Base-by-base conservation (phyloP, 257 asterid species). In the Solanum pennellii region DNA sequence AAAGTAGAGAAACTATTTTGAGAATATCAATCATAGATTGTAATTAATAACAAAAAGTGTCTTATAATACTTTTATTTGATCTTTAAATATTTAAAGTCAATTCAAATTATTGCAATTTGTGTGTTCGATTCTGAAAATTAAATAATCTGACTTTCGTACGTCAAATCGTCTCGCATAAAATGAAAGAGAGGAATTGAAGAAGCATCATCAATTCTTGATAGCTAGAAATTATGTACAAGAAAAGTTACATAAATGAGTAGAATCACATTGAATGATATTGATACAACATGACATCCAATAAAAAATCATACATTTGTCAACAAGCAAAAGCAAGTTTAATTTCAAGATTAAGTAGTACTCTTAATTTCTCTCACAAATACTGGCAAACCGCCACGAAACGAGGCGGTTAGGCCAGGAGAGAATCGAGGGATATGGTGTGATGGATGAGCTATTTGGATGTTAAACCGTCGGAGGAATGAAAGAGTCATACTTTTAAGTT, bases 361-460 rank as follows among this genome's bases (percentile, higher is more conserved):
- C 73, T 27, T 79, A 29, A 16, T 86, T 88, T 80, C 87, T 44
- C 87, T 92, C 27, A 92, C 91, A 7, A 83, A 47, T 71, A 91
- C 93, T 9, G 83, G 89, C 16, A 95, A 77, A 59, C 98, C 98
- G 9, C 91, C 94, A 2, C 80, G 87, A 35, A 93, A 94, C 1
- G 97, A 93, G 47, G 98, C 94, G 0, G 98, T 94, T 0, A 95
- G 91, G 9, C 98, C 98, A 0, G 97, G 98, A 5, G 98, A 93
- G 89, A 95, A 95, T 6, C 89, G 86, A 9, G 93, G 96, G 0
- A 2, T 42, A 3, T 69, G 39, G 1, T 65, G 49, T 2, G 89
- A 90, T 21, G 89, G 79, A 35, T 84, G 27, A 12, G 35, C 92
- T 41, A 94, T 47, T 23, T 91, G 90, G 11, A 95, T 7, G 21